Percentiles rank a stretch among this genome's conserved stretches.
phyloP scores from a whole-genome alignment of 768 basidiomycete genomes.

The Tulasnella sp. region DNA sequence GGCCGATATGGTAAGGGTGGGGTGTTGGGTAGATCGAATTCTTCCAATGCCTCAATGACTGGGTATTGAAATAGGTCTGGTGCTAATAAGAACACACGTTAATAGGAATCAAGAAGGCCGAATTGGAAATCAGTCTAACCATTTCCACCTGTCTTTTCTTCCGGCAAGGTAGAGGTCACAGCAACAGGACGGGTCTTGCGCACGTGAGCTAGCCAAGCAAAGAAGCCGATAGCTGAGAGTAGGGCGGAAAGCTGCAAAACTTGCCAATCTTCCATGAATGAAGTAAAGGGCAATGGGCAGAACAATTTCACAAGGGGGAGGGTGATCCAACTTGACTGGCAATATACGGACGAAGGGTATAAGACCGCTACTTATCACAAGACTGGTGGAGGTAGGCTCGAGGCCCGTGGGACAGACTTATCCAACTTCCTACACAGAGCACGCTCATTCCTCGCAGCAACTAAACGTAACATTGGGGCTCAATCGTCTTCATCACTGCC shows the following conservation, averaged over 20 bases:
- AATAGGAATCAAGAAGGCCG: neutral
- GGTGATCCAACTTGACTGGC: neutral
- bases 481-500: constrained; percentile 59
- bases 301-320: neutral
- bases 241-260: neutral
- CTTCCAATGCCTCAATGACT: neutral
- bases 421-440: neutral
- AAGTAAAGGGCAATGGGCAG: neutral
- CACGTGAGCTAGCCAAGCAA: neutral
- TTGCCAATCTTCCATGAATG: neutral
- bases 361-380: neutral
- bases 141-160: neutral
- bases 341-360: neutral
- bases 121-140: neutral
- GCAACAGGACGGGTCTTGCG: neutral
- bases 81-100: neutral
- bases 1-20: constrained; percentile 26
- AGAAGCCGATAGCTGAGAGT: neutral
- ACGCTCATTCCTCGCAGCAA: neutral
- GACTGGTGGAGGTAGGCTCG: neutral
- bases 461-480: neutral
- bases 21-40: constrained; percentile 21
- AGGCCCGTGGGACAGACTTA: neutral
- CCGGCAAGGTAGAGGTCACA: neutral
- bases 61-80: constrained; percentile 12